Base-by-base conservation (phyloP, 2,329 filamentous ascomycete genomes). In the Epichloe uncinata region DNA sequence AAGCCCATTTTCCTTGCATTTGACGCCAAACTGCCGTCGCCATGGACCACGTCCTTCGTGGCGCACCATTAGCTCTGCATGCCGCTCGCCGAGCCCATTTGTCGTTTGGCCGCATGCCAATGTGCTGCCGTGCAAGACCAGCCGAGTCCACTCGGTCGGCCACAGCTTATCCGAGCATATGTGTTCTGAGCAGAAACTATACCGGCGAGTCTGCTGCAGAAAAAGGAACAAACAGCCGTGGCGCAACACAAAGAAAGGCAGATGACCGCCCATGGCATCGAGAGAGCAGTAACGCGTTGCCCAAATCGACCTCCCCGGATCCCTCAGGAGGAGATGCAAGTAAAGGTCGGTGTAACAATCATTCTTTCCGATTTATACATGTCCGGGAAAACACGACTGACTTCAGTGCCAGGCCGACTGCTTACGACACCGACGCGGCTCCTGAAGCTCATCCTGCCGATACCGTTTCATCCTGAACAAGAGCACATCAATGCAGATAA, bases 401-500 rank as follows among this genome's bases (percentile, higher is more conserved):
- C 26, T 18, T 3, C 16, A 4, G 12, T 13, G 13, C 0, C 6
- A 74, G 85, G 87, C 18, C 88, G 88, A 61, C 75, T 94, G 2
- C 68, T 91, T 30, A 90, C 86, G 0, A 94, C 87, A 0, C 87
- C 87, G 0, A 88, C 84, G 0, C 77, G 85, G 2, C 78, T 91
- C 51, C 75, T 94, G 46, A 93, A 93, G 64, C 73, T 94, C 13
- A 82, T 93, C 15, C 72, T 94, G 0, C 88, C 87, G 0, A 73
- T 94, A 26, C 73, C 73, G 0, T 67, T 73, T 48, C 61, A 66
- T 16, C 63, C 66, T 26, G 60, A 67, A 5, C 66, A 68, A 54
- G 62, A 66, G 33, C 56, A 63, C 11, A 64, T 73, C 51, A 69
- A 73, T 30, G 65, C 69, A 47, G 65, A 71, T 12, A 62, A 69